Conservation (phyloP, 2,329 filamentous ascomycete genomes). For the Arthrobotrys conoides region DNA sequence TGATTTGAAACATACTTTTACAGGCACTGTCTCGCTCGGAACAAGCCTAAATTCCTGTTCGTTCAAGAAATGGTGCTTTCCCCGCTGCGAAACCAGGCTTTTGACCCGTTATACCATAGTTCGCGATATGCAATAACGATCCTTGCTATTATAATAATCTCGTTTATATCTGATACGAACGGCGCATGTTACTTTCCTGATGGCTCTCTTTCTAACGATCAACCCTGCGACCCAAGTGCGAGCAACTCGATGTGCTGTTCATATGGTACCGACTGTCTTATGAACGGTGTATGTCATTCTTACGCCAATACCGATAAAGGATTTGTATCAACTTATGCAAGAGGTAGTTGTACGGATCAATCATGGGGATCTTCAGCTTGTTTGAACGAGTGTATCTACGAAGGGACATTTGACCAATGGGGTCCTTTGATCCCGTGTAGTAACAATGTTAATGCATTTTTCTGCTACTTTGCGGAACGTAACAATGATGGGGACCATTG, state of each 20-base stretch:
- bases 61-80: not conserved
- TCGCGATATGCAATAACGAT: slow-evolving; percentile 2
- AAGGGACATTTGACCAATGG: slow-evolving; percentile 13
- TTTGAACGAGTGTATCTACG: slow-evolving; percentile 35
- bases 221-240: slow-evolving; percentile 16
- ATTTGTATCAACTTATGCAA: slow-evolving; percentile 17
- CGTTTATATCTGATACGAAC: not conserved
- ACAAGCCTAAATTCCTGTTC: not conserved
- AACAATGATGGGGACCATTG: slow-evolving; percentile 34
- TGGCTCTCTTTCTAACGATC: slow-evolving; percentile 27
- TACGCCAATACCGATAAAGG: slow-evolving; percentile 4
- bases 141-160: not conserved
- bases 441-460: slow-evolving; percentile 35
- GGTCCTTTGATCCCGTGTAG: slow-evolving; percentile 28
- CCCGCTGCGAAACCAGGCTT: not conserved
- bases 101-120: not conserved
- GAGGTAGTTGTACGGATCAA: slow-evolving; percentile 44
- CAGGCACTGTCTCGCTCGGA: not conserved
- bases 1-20: not conserved
- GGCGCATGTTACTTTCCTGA: slow-evolving; percentile 34
- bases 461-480: slow-evolving; percentile 33
- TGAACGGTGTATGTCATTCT: slow-evolving; percentile 37
- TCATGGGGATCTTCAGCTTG: slow-evolving; percentile 34
- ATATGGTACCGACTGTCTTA: slow-evolving; percentile 23
- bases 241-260: slow-evolving; percentile 41